Evolutionary conservation across 495 filamentous ascomycete species (phyloP).

Genomic region (Aspergillus nidulans): DNA sequence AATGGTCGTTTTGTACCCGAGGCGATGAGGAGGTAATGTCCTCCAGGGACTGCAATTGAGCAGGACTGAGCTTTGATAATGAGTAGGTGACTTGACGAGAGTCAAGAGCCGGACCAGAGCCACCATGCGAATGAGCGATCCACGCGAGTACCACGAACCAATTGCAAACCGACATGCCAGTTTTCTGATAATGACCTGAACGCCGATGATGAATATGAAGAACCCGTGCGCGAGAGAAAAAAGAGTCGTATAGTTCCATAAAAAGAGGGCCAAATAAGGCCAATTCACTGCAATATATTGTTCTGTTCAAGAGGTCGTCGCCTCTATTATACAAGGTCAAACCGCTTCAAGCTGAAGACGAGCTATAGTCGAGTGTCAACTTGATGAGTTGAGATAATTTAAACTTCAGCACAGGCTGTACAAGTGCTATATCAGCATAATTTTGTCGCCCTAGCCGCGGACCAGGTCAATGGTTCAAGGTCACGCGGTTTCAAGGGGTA

Average conservation of each 20-base stretch:
- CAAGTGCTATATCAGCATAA: constrained; percentile 6
- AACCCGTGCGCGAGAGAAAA: constrained; percentile 20
- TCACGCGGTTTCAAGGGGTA: background rate
- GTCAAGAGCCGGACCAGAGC: constrained; percentile 2
- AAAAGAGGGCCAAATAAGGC: constrained; percentile 18
- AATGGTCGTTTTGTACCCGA: background rate
- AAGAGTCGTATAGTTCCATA: constrained; percentile 24
- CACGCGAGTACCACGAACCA: constrained; percentile 22
- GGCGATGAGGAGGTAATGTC: background rate
- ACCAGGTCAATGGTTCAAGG: background rate
- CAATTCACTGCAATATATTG: constrained; percentile 18
- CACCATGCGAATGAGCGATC: constrained; percentile 24
- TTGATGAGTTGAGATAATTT: constrained; percentile 1
- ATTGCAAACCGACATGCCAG: constrained; percentile 20
- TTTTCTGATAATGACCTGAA: constrained; percentile 31
- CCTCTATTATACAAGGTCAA: constrained; percentile 24
- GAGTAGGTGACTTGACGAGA: background rate
- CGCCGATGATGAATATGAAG: constrained; percentile 29
- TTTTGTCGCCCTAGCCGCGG: background rate
- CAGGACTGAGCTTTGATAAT: background rate
- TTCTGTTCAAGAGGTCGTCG: constrained; percentile 11
- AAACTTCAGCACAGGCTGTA: constrained; percentile 14
- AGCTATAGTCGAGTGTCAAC: constrained; percentile 5
- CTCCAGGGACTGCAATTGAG: background rate
- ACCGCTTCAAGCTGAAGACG: constrained; percentile 1